Base-by-base conservation (phyloP, 306 rosid species). In the Quercus wislizeni region DNA sequence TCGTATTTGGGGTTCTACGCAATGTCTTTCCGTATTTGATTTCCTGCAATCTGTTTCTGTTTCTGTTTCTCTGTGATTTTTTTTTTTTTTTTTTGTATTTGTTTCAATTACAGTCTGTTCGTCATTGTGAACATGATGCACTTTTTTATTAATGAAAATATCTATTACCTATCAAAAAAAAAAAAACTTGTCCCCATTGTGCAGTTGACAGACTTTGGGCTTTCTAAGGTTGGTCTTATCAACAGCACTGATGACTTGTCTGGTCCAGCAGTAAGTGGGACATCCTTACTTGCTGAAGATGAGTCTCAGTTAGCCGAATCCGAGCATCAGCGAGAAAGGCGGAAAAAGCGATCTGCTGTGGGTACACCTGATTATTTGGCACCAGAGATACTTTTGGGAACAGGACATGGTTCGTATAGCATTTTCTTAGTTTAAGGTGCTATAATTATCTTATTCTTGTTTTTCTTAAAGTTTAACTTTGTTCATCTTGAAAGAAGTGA, bases 361-460 rank as follows among this genome's bases (percentile, higher is more conserved):
- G 99, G 99, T 63, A 96, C 99, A 4, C 99, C 99, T 54, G 99
- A 96, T 86, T 96, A 96, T 89, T 89, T 96, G 88, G 99, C 99
- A 52, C 99, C 99, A 4, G 99, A 96, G 86, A 96, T 96, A 85
- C 96, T 96, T 75, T 85, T 96, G 88, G 99, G 99, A 88, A 96
- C 99, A 70, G 97, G 99, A 87, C 99, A 96, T 85, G 99, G 99
- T 96, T 88, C 43, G 97, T 91, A 91, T 92, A 76, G 80, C 77
- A 77, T 55, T 84, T 87, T 83, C 76, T 77, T 57, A 69, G 81
- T 88, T 82, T 87, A 82, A 92, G 90, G 90, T 87, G 89, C 88
- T 84, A 78, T 77, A 57, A 64, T 80, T 86, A 81, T 78, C 88
- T 85, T 81, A 76, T 31, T 31, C 52, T 59, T 69, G 10, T 78